Base-by-base conservation (phyloP, 2,329 filamentous ascomycete species). In the Colletotrichum coccodes region DNA sequence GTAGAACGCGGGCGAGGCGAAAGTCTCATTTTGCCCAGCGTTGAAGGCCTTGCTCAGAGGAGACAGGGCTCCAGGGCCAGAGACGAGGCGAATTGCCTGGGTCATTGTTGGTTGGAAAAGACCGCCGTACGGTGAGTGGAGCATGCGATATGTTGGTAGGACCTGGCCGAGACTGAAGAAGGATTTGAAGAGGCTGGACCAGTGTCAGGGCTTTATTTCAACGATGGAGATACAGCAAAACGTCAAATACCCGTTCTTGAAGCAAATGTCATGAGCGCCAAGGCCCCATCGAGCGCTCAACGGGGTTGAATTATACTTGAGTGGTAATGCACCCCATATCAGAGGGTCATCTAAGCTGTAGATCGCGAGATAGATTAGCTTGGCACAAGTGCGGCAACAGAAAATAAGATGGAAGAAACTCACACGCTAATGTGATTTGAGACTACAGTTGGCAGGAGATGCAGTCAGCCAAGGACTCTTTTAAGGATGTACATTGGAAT, bases 241-340 rank as follows among this genome's bases (percentile, higher is more conserved):
- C 28, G 7, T 6, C 30, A 57, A 30, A 47, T 44, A 96, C 94
- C 89, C 91, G 77, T 94, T 95, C 75, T 91, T 91, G 80, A 97
- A 99, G 82, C 95, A 98, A 69, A 99, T 95, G 79, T 99, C 96
- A 79, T 98, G 94, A 75, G 94, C 97, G 28, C 94, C 96, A 62
- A 99, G 87, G 11, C 91, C 90, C 94, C 95, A 98, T 78, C 96
- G 90, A 75, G 94, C 86, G 77, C 95, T 96, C 64, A 87, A 85
- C 23, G 92, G 89, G 68, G 91, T 89, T 75, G 92, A 90, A 72
- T 89, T 83, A 76, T 96, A 94, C 57, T 87, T 86, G 52, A 93
- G 79, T 1, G 96, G 96, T 4, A 99, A 83, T 40, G 94, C 89
- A 21, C 95, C 96, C 95, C 95, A 99, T 73, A 98, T 90, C 67